These are phyloP conservation scores for Glycyrrhiza uralensis DNA, from an alignment of 306 rosid species.

Conservation along the genomic window DNA sequence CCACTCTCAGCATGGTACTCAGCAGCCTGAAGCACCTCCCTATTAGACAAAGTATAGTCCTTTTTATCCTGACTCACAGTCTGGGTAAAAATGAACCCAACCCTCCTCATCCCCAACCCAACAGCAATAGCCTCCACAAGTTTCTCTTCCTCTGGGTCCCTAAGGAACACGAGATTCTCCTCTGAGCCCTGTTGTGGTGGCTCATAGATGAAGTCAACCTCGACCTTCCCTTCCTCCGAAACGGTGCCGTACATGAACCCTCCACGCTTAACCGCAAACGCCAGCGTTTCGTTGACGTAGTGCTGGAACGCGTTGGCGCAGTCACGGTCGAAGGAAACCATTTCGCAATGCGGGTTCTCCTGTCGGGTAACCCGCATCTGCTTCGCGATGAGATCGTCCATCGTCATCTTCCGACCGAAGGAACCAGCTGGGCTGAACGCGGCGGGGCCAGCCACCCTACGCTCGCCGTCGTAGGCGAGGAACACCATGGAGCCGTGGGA, in stretches of 20 bases:
- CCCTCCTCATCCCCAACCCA: slow-evolving; percentile 83
- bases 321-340: slow-evolving; percentile 89
- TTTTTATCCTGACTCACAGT: slow-evolving; percentile 78
- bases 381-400: slow-evolving; percentile 95
- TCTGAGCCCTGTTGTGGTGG: slow-evolving; percentile 92
- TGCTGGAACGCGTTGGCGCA: slow-evolving; percentile 88
- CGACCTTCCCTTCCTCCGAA: slow-evolving; percentile 74
- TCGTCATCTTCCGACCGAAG: slow-evolving; percentile 96
- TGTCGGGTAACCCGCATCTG: slow-evolving; percentile 90
- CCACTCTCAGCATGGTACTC: slow-evolving; percentile 88
- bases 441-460: slow-evolving; percentile 60
- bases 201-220: slow-evolving; percentile 89
- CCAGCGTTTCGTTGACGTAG: slow-evolving; percentile 80
- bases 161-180: slow-evolving; percentile 47
- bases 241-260: slow-evolving; percentile 96
- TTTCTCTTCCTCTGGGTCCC: slow-evolving; percentile 81
- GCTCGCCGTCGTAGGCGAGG: slow-evolving; percentile 76
- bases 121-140: slow-evolving; percentile 78
- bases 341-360: slow-evolving; percentile 81
- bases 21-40: slow-evolving; percentile 90
- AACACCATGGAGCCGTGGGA: slow-evolving; percentile 74
- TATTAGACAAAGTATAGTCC: slow-evolving; percentile 78
- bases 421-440: slow-evolving; percentile 73
- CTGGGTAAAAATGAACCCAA: slow-evolving; percentile 91
- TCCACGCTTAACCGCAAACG: slow-evolving; percentile 77